Conservation (phyloP, 768 basidiomycete genomes). For the Phaeotremella skinneri region DNA sequence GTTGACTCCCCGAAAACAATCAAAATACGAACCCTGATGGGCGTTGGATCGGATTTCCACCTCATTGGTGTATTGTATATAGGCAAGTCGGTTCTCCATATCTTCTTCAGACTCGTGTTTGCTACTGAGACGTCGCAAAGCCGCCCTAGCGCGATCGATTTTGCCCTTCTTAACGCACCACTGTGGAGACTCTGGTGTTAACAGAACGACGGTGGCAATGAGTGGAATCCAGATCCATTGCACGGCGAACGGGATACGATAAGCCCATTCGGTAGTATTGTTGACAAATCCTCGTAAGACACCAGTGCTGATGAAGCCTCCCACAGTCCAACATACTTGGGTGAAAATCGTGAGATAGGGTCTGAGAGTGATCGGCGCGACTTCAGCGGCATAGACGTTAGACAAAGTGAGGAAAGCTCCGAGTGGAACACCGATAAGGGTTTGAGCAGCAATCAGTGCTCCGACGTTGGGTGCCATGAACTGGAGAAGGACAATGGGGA, state of each 20-base stretch:
- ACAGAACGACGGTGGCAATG: slow-evolving; percentile 15
- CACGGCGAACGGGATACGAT: slow-evolving; percentile 19
- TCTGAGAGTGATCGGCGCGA: slow-evolving; percentile 40
- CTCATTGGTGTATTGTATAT: neutral
- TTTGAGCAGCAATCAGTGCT: slow-evolving; percentile 38
- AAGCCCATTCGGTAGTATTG: slow-evolving; percentile 23
- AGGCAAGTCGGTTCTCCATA: neutral
- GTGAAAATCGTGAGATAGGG: slow-evolving; percentile 37
- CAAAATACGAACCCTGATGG: slow-evolving; percentile 21
- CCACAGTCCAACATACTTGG: slow-evolving; percentile 33
- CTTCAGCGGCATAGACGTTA: slow-evolving; percentile 50
- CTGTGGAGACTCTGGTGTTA: slow-evolving; percentile 40
- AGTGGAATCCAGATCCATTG: slow-evolving; percentile 34
- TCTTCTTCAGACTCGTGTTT: neutral
- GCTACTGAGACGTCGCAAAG: slow-evolving; percentile 18
- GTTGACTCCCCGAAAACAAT: slow-evolving; percentile 34
- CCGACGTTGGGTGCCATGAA: slow-evolving; percentile 37
- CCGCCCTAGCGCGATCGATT: no score
- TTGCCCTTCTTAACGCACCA: slow-evolving; percentile 48
- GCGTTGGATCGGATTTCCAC: slow-evolving; percentile 29
- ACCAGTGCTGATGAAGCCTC: slow-evolving; percentile 25
- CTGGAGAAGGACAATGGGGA: slow-evolving; percentile 36
- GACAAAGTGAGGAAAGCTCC: slow-evolving; percentile 49
- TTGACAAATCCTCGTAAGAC: slow-evolving; percentile 20
- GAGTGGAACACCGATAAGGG: slow-evolving; percentile 49